phyloP scores from a whole-genome alignment of 2,329 filamentous ascomycete genomes.

The Trichoderma arundinaceum region DNA sequence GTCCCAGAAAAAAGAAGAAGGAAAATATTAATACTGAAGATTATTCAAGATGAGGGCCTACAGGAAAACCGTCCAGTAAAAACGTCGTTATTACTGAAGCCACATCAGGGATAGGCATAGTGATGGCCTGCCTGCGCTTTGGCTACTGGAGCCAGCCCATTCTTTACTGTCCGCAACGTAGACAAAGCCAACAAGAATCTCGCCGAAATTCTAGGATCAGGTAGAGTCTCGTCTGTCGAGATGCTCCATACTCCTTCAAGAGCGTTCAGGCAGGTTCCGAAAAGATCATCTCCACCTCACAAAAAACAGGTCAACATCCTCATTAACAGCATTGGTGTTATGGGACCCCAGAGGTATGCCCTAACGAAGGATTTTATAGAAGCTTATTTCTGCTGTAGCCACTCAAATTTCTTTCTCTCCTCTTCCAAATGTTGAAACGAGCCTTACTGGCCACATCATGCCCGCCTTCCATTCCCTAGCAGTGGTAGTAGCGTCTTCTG shows the following conservation, averaged over 20 bases:
- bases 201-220: not conserved
- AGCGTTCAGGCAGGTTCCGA: not conserved
- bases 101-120: not conserved
- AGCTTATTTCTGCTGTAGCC: not conserved
- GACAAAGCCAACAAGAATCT: not conserved
- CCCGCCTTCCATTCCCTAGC: not conserved
- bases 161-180: not conserved
- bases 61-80: not conserved
- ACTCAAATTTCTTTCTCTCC: not conserved
- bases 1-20: too few relatives aligned
- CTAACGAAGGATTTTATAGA: not conserved
- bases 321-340: not conserved
- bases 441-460: not conserved
- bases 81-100: slow-evolving; percentile 4
- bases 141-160: not conserved
- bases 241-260: not conserved
- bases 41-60: not conserved
- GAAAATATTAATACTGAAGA: too few relatives aligned
- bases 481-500: not conserved
- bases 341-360: not conserved
- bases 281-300: not conserved
- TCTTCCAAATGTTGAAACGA: not conserved
- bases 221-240: not conserved
- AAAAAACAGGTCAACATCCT: not conserved
- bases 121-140: not conserved